These are phyloP conservation scores for Strobilomyces confusus DNA, from an alignment of 768 basidiomycete species.

Conservation along the genomic window DNA sequence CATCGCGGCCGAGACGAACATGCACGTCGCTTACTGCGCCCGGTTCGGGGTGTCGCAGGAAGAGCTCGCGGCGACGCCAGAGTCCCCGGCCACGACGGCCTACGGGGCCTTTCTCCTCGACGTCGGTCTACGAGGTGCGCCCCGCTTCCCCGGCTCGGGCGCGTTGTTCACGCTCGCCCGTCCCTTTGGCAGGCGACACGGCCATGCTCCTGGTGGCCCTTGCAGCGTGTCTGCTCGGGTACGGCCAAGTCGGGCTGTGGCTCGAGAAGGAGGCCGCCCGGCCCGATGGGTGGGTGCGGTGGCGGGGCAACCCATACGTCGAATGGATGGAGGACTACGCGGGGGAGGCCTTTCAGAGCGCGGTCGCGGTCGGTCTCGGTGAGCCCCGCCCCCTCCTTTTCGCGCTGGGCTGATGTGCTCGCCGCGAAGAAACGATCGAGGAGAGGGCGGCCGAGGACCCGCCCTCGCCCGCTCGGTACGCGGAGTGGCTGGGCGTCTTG, in stretches of 20 bases:
- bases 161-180: not conserved
- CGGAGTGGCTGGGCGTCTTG: slow-evolving; percentile 72
- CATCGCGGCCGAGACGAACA: slow-evolving; percentile 64
- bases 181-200: slow-evolving; percentile 51
- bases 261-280: slow-evolving; percentile 55
- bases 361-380: slow-evolving; percentile 76
- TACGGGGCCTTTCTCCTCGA: slow-evolving; percentile 88
- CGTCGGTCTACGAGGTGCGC: slow-evolving; percentile 49
- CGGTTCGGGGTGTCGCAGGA: slow-evolving; percentile 61
- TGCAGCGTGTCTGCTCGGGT: slow-evolving; percentile 83
- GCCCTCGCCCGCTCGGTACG: slow-evolving; percentile 54
- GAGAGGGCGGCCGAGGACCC: slow-evolving; percentile 53
- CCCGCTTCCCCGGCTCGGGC: not conserved
- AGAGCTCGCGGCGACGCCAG: slow-evolving; percentile 58
- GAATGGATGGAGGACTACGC: slow-evolving; percentile 79
- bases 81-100: slow-evolving; percentile 71
- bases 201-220: slow-evolving; percentile 75
- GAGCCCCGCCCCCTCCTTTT: slow-evolving; percentile 17
- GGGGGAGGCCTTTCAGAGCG: slow-evolving; percentile 63
- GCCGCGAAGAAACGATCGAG: slow-evolving; percentile 66
- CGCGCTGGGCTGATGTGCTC: not conserved
- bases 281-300: slow-evolving; percentile 46
- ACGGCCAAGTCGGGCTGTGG: slow-evolving; percentile 90
- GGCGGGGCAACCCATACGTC: slow-evolving; percentile 71
- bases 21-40: slow-evolving; percentile 69